These are phyloP conservation scores for Lepidium aucheri DNA, from an alignment of 345 rosid genomes.

Conservation along the genomic window DNA sequence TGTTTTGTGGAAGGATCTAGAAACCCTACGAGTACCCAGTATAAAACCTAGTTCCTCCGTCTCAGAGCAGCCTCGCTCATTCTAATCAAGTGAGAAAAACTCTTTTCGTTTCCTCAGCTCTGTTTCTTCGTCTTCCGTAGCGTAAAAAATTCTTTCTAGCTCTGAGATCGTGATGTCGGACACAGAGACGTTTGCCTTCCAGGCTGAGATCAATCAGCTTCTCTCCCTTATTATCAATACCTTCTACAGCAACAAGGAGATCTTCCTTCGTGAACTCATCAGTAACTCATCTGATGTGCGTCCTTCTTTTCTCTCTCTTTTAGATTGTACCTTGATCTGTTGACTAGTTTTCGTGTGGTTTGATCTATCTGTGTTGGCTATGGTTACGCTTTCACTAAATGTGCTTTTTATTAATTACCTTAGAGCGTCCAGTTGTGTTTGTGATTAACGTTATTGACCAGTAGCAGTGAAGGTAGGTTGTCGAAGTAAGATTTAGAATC, in stretches of 20 bases:
- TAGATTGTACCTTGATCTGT: background rate
- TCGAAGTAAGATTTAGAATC: no score
- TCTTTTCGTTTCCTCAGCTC: background rate
- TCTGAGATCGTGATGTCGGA: slow-evolving; percentile 27
- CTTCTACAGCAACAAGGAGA: slow-evolving; percentile 66
- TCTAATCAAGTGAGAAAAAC: background rate
- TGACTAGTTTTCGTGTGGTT: background rate
- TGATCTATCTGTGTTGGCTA: background rate
- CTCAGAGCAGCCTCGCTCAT: background rate
- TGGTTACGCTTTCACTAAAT: background rate
- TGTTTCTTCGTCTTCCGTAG: background rate
- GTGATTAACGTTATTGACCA: no score
- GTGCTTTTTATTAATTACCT: no score
- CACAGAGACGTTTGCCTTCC: slow-evolving; percentile 61
- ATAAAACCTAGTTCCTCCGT: background rate
- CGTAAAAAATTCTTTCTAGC: background rate
- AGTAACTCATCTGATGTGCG: slow-evolving; percentile 71
- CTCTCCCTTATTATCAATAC: slow-evolving; percentile 62
- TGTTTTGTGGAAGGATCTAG: slow-evolving; percentile 10
- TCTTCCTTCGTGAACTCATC: slow-evolving; percentile 65
- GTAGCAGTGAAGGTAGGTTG: no score
- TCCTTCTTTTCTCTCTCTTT: background rate
- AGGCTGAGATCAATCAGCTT: slow-evolving; percentile 73
- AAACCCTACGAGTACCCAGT: slow-evolving; percentile 6
- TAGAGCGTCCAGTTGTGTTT: no score